Evolutionary conservation across 352 stramenopile species (phyloP), one percentile per base, ranked within the genome.

Genomic region (Blastocystis hominis): DNA sequence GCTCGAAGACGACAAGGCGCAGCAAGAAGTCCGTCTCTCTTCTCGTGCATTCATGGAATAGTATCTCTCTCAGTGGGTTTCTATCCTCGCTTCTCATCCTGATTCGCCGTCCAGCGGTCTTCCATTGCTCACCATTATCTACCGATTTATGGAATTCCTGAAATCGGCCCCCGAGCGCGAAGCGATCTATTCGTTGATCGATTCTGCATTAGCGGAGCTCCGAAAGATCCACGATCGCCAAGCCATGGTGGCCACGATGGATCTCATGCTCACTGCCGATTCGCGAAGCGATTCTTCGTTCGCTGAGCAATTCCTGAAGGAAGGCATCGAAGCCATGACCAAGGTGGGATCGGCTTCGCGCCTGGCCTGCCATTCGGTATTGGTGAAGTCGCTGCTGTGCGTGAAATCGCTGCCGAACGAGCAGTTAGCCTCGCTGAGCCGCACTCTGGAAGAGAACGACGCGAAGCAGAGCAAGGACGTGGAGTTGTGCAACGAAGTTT

Each of bases 1-100:
- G 38, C 88, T 92, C 30, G 91, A 92, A 90, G 95, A 90, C 64
- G 93, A 91, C 91, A 92, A 90, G 10, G 79, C 91, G n/a, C 95
- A 94, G 88, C 86, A 94, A 89, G 93, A 95, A 86, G 86, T 93
- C n/a, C n/a, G n/a, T n/a, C 34, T 2, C 38, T 30, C 0, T 20
- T 13, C n/a, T n/a, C 30, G 1, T 47, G 15, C 2, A 5, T 59
- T 64, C 36, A 84, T 5, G n/a, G 4, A 30, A 3, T 72, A 84
- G 72, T 68, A 44, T 42, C 17, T 84, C 17, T 34, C 72, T 30
- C 2, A 84, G 38, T 34, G 59, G 2, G 50, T 20, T 13, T 40
- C 34, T 15, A 6, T 53, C 15, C 1, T 84, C 6, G 13, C 15
- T 24, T 47, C 7, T 20, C 44, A 46, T 0, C 20, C 47, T 40